Evolutionary conservation across 805 yeast species (phyloP).

Genomic region (Pichia cephalocereana): DNA sequence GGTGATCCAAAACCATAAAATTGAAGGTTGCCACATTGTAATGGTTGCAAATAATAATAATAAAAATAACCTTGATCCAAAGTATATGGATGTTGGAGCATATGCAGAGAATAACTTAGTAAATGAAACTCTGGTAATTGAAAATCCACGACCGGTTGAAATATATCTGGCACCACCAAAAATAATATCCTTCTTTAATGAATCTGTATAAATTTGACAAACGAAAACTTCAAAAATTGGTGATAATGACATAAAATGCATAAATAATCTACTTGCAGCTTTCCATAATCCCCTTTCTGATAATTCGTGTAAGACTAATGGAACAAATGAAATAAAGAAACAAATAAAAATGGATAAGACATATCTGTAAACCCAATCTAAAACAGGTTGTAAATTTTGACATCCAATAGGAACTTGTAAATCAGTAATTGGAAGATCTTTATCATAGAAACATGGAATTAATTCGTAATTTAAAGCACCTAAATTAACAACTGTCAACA

Average conservation of each 20-base stretch:
- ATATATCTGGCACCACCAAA: constrained; percentile 91
- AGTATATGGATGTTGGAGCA: constrained; percentile 65
- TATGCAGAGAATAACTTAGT: constrained; percentile 65
- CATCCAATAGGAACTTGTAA: constrained; percentile 74
- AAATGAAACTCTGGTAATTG: constrained; percentile 73
- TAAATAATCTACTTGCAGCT: constrained; percentile 59
- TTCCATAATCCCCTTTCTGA: constrained; percentile 79
- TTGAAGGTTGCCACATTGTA: constrained; percentile 73
- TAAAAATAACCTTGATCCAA: constrained; percentile 63
- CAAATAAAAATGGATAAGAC: constrained; percentile 87
- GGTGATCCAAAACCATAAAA: constrained; percentile 52
- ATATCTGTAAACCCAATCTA: constrained; percentile 84
- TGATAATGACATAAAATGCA: constrained; percentile 72
- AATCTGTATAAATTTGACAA: constrained; percentile 82
- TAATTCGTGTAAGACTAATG: constrained; percentile 77
- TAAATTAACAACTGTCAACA: constrained; percentile 67
- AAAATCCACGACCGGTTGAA: constrained; percentile 91
- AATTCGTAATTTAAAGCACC: constrained; percentile 73
- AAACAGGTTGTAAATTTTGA: constrained; percentile 74
- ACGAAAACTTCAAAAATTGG: constrained; percentile 94
- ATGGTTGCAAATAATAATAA: constrained; percentile 67
- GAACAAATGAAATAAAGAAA: constrained; percentile 85
- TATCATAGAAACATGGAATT: constrained; percentile 56
- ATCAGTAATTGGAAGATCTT: constrained; percentile 63
- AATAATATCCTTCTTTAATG: constrained; percentile 65